phyloP scores from a whole-genome alignment of 164 flowering plant genomes.

The Litsea cubeba region DNA sequence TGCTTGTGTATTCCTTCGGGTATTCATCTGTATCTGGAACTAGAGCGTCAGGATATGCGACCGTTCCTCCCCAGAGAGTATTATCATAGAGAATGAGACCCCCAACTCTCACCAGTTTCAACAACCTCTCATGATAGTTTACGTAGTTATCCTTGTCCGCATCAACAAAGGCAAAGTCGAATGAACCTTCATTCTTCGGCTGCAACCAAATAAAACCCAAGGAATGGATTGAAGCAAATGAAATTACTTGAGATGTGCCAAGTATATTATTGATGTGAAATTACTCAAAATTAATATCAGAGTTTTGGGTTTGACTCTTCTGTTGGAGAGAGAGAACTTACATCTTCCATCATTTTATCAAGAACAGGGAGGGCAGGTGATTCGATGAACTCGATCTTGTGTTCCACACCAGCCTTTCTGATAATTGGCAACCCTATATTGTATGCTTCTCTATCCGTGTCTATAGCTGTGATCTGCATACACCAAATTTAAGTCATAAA shows the following conservation, averaged over 20 bases:
- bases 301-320: background rate
- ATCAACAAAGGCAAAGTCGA: constrained; percentile 21
- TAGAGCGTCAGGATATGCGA: constrained; percentile 6
- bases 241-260: too few relatives aligned
- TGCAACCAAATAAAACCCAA: constrained; percentile 1
- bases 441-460: constrained; percentile 20
- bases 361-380: constrained; percentile 17
- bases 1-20: background rate
- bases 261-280: too few relatives aligned
- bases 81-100: constrained; percentile 24
- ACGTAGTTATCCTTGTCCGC: constrained; percentile 20
- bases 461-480: constrained; percentile 41
- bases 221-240: too few relatives aligned
- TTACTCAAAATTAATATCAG: background rate
- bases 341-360: constrained; percentile 18
- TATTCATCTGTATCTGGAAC: background rate
- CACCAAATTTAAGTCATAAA: too few relatives aligned
- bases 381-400: constrained; percentile 29
- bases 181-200: constrained; percentile 8
- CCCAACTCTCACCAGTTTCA: constrained; percentile 22
- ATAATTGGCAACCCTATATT: constrained; percentile 27
- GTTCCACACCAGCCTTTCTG: constrained; percentile 25
- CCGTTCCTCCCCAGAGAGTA: constrained; percentile 19
- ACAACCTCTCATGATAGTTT: constrained; percentile 17
- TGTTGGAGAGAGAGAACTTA: background rate